Base-by-base conservation (phyloP, 768 basidiomycete genomes). In the Suillus subaureus region DNA sequence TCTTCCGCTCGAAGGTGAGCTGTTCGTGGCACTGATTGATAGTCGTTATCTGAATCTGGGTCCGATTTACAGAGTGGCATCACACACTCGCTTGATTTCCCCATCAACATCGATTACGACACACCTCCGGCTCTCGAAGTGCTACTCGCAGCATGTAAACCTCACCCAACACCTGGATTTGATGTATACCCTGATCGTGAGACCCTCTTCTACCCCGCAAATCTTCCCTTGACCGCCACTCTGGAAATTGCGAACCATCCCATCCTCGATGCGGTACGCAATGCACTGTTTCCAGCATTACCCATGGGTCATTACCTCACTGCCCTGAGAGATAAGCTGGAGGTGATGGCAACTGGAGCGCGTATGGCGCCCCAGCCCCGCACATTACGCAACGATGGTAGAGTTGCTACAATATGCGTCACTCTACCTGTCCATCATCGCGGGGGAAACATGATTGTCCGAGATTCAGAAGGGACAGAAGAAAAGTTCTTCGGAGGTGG, bases 221-320 rank as follows among this genome's bases (percentile, higher is more conserved):
- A 83, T 62, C 86, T 92, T 56, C 89, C 91, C 21, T 78, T 93
- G 64, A 92, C 90, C 0, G 81, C 89, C 31, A 89, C 92, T 0
- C 85, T 94, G 69, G 92, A 94, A 70, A 83, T 94, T 67, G 84
- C 91, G 23, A 92, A 89, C 74, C 90, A 92, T 72, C 92, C 92
- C 4, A 88, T 94, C 72, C 85, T 94, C 66, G 92, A 92, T 68
- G 88, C 92, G 0, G 81, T 93, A 26, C 87, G 87, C 56, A 87
- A 80, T 64, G 80, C 87, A 0, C 80, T 94, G n/a, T 93, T 93
- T 76, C 91, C 91, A 0, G 81, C 83, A 33, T 80, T 93, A 5
- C 87, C 90, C 4, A 72, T 79, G 0, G 91, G 91, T 3, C 86
- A 92, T 70, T 87, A 89, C 74, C 85, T 94, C 69, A 87, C 86